These are phyloP conservation scores for Fusarium sp. DNA, from an alignment of 2,329 filamentous ascomycete genomes.

Conservation along the genomic window DNA sequence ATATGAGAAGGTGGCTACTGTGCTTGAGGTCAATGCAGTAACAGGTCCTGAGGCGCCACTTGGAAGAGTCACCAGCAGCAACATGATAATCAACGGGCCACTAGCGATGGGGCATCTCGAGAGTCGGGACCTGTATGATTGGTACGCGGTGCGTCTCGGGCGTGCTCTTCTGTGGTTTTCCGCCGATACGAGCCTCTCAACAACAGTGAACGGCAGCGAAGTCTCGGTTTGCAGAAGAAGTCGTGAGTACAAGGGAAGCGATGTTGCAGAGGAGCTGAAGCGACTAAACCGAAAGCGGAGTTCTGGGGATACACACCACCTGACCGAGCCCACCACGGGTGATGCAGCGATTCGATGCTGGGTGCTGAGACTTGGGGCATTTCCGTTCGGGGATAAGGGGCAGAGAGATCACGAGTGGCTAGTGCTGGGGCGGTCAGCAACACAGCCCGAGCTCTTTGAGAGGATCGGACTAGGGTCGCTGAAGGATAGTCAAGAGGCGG, in stretches of 20 bases:
- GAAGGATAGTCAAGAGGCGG: background rate
- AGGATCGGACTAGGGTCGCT: slow-evolving; percentile 22
- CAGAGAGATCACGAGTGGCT: slow-evolving; percentile 14
- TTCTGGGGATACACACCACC: background rate
- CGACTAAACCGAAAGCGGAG: background rate
- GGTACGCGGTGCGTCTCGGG: background rate
- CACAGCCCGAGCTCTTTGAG: slow-evolving; percentile 9
- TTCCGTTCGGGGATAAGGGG: background rate
- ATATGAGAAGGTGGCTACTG: slow-evolving; percentile 14
- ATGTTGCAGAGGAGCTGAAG: background rate
- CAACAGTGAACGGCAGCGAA: background rate
- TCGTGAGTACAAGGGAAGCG: background rate
- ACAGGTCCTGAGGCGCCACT: slow-evolving; percentile 17
- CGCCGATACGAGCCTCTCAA: slow-evolving; percentile 23
- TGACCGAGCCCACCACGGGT: background rate
- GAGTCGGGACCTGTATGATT: background rate
- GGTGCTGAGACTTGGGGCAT: slow-evolving; percentile 26
- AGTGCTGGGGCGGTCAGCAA: slow-evolving; percentile 20
- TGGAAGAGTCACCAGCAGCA: slow-evolving; percentile 18
- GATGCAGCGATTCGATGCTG: slow-evolving; percentile 16
- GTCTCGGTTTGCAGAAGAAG: slow-evolving; percentile 20
- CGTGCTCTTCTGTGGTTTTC: background rate
- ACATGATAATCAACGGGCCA: slow-evolving; percentile 14
- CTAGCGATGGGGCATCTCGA: slow-evolving; percentile 4
- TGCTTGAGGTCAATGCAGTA: slow-evolving; percentile 11